Evolutionary conservation across 2,329 filamentous ascomycete species (phyloP), one percentile per base, ranked within the genome.

Genomic region (Epichloe elymi): DNA sequence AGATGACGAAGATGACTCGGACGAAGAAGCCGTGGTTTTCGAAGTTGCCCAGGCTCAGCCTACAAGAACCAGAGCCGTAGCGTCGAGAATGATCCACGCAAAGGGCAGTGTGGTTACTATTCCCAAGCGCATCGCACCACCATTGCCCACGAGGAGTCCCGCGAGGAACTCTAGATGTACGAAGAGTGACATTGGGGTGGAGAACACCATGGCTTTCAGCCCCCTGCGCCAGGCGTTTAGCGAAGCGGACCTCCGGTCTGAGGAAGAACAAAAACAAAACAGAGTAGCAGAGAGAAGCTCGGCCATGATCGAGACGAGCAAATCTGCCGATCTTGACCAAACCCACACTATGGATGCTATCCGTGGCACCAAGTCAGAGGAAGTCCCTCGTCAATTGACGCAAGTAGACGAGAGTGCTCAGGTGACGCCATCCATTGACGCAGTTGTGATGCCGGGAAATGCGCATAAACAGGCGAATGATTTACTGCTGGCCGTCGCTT

Each of bases 71-170:
- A 76, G 80, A 49, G 76, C 80, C 40, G 71, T 80, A 46, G 76
- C 78, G 2, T 80, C 85, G 2, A 80, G 85, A 50, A 76, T 81
- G 51, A 80, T 89, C 51, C 75, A 78, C 33, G 84, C 81, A 39
- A 85, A 86, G 61, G 87, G 88, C 23, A 84, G 85, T 48, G 73
- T 96, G 48, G 87, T 96, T 30, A 89, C 81, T 44, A 95, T 96
- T 53, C 82, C 86, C 12, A 94, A 91, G 68, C 79, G 88, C 37
- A 68, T 83, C 1, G 80, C 88, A 1, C 89, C 90, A 1, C 82
- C 86, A 8, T 75, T 95, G 12, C 90, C 90, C 1, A 75, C 80
- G 3, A 76, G 89, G 46, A 95, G 86, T 61, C 85, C 88, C 1
- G 82, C 82, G 65, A 58, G 87, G 73, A 62, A 67, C 20, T 80